Percentiles rank a stretch among this genome's conserved stretches.
These are phyloP conservation scores for Nakazawaea ernobii DNA, from an alignment of 805 yeast genomes.

Conservation along the genomic window DNA sequence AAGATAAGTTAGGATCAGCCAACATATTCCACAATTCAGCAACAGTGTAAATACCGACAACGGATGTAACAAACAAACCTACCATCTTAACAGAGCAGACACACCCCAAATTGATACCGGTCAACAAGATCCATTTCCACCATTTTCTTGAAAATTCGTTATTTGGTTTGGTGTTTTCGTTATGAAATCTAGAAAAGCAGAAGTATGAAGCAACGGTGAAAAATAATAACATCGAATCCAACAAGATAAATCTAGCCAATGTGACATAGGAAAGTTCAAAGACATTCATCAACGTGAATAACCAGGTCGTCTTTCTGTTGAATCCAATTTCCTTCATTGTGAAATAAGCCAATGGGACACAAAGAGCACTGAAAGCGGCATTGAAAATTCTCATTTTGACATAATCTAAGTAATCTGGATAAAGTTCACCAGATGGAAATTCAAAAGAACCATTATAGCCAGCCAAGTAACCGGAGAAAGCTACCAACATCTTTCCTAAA, in stretches of 20 bases:
- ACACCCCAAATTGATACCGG: slow-evolving; percentile 86
- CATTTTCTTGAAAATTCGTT: slow-evolving; percentile 63
- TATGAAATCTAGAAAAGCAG: slow-evolving; percentile 68
- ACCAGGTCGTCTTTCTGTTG: slow-evolving; percentile 65
- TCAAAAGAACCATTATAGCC: slow-evolving; percentile 78
- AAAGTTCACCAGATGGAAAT: slow-evolving; percentile 60
- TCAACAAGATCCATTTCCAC: slow-evolving; percentile 89
- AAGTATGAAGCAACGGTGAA: slow-evolving; percentile 82
- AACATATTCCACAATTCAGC: slow-evolving; percentile 82
- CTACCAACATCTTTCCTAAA: slow-evolving; percentile 88
- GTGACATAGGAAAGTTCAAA: slow-evolving; percentile 81
- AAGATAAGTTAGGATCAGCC: slow-evolving; percentile 56
- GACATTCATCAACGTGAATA: slow-evolving; percentile 73
- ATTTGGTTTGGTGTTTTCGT: slow-evolving; percentile 39
- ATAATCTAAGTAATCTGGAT: slow-evolving; percentile 61
- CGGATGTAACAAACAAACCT: slow-evolving; percentile 82
- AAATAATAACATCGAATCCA: slow-evolving; percentile 87
- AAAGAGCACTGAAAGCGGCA: slow-evolving; percentile 74
- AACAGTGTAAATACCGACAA: slow-evolving; percentile 86
- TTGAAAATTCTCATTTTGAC: slow-evolving; percentile 85
- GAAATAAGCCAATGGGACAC: slow-evolving; percentile 83
- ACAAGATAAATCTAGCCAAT: slow-evolving; percentile 80
- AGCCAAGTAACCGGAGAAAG: slow-evolving; percentile 78
- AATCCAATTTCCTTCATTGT: slow-evolving; percentile 76
- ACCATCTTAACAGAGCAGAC: slow-evolving; percentile 95